Percentiles rank a stretch among this genome's conserved stretches.
These are phyloP conservation scores for Falciphora oryzae DNA, from an alignment of 2,329 filamentous ascomycete species.

Conservation along the genomic window DNA sequence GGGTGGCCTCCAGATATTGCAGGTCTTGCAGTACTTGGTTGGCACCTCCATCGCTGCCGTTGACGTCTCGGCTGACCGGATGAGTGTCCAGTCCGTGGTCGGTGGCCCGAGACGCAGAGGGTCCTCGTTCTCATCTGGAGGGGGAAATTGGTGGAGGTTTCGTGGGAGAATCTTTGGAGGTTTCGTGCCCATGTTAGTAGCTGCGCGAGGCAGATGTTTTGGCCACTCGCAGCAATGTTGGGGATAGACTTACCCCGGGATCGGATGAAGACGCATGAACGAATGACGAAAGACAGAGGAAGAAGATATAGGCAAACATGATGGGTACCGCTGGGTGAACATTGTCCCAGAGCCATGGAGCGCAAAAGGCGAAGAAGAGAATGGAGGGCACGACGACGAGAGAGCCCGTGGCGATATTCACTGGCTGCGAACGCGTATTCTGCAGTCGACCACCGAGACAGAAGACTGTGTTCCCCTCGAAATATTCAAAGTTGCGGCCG, in stretches of 20 bases:
- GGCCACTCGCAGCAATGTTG: background rate
- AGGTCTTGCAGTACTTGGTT: constrained; percentile 96
- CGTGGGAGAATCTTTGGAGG: constrained; percentile 72
- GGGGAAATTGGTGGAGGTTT: constrained; percentile 86
- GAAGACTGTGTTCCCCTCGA: constrained; percentile 88
- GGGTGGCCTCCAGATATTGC: constrained; percentile 94
- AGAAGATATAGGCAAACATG: constrained; percentile 85
- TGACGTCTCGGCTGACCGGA: constrained; percentile 68
- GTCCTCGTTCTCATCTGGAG: constrained; percentile 67
- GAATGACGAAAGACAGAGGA: constrained; percentile 88
- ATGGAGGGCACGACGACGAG: constrained; percentile 72
- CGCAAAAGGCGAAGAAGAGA: constrained; percentile 82
- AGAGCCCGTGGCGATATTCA: constrained; percentile 81
- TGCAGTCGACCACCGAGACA: constrained; percentile 80
- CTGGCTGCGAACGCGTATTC: constrained; percentile 78
- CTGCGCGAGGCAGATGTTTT: too few relatives aligned
- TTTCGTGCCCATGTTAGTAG: background rate
- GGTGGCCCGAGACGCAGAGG: constrained; percentile 75
- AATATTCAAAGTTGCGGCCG: constrained; percentile 84
- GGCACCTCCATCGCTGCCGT: constrained; percentile 95
- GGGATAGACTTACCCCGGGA: constrained; percentile 60
- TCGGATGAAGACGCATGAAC: constrained; percentile 88
- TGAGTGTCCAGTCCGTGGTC: constrained; percentile 89
- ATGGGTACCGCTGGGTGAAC: constrained; percentile 86
- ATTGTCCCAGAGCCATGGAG: constrained; percentile 78